Base-by-base conservation (phyloP, 2,329 filamentous ascomycete species). In the Venturia carpophila region DNA sequence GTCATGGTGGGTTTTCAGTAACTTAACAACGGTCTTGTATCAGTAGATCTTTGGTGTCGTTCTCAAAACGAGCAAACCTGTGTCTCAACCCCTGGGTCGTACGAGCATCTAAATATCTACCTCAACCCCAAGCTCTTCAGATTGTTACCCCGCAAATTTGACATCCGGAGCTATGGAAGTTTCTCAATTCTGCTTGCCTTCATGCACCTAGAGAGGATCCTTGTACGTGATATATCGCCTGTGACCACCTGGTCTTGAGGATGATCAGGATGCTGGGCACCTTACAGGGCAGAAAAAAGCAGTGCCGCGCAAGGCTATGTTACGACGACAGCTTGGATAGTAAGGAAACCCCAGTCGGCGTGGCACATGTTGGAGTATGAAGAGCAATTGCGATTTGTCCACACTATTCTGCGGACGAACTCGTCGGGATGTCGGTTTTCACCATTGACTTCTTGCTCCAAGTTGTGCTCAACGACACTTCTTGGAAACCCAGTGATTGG, bases 1-100 rank as follows among this genome's bases (percentile, higher is more conserved):
- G 81, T 84, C 81, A 85, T 87, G 34, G 9, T 64, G 63, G 39
- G 30, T 58, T 21, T 15, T 3, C 6, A 17, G 52, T 34, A 17
- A 37, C 2, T 34, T 27, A 3, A 13, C 0, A 58, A n/a, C n/a
- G 17, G 30, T 37, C n/a, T 9, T 58, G 17, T 39, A 27, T 27
- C 24, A 9, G 27, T 52, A 27, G 6, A 27, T 13, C 13, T 11
- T 7, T 52, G 47, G 47, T 27, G 13, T 9, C 11, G 21, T 58
- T 37, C 19, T 37, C 30, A 37, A 58, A 17, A 58, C 52, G 52
- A 37, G 19, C 5, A 37, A 58, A 34, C 7, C 52, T 58, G 15
- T 34, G 19, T 10, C 9, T 10, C 19, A n/a, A 17, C 19, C 17
- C 11, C 11, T 11, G 7, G 27, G 11, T n/a, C 27, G 13, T 58